Conservation (phyloP, 1,139 yeast species). For the Groenewaldozyma sp. region DNA sequence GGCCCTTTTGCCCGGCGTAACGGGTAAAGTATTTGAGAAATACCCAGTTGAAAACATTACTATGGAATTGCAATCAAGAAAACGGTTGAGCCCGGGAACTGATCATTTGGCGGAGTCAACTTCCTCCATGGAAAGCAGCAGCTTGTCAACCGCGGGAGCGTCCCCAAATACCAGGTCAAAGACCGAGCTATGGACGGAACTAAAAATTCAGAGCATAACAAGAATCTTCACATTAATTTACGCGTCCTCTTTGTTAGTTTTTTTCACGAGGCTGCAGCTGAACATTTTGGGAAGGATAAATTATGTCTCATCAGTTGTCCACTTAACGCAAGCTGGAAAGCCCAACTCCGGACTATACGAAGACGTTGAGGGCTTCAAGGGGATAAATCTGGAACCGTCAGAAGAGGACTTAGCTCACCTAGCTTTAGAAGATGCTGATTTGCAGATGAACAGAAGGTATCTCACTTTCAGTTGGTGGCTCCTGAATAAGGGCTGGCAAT, state of each 20-base stretch:
- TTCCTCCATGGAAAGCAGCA: constrained; percentile 7
- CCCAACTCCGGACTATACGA: constrained; percentile 13
- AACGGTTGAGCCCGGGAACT: constrained; percentile 9
- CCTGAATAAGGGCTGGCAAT: constrained; percentile 74
- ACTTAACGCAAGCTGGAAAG: constrained; percentile 33
- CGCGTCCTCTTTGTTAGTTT: constrained; percentile 55
- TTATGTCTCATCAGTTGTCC: constrained; percentile 69
- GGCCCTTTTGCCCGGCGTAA: constrained; percentile 72
- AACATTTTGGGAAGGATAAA: constrained; percentile 82
- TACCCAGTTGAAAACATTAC: constrained; percentile 71
- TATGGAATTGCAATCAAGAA: constrained; percentile 50
- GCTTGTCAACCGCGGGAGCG: constrained; percentile 1
- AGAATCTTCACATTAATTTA: constrained; percentile 67
- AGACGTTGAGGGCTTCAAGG: constrained; percentile 17
- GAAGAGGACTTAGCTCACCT: constrained; percentile 22
- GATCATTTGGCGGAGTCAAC: constrained; percentile 3
- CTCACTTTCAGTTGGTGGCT: constrained; percentile 92
- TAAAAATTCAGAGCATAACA: constrained; percentile 67
- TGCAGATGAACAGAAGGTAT: constrained; percentile 64
- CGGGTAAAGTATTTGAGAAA: constrained; percentile 51
- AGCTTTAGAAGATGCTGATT: constrained; percentile 22
- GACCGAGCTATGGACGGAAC: constrained; percentile 73
- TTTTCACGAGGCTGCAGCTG: constrained; percentile 75
- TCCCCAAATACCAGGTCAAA: constrained; percentile 37
- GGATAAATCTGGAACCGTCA: background rate